Conservation (phyloP, 2,329 filamentous ascomycete genomes). For the Phialocephala sp. region DNA sequence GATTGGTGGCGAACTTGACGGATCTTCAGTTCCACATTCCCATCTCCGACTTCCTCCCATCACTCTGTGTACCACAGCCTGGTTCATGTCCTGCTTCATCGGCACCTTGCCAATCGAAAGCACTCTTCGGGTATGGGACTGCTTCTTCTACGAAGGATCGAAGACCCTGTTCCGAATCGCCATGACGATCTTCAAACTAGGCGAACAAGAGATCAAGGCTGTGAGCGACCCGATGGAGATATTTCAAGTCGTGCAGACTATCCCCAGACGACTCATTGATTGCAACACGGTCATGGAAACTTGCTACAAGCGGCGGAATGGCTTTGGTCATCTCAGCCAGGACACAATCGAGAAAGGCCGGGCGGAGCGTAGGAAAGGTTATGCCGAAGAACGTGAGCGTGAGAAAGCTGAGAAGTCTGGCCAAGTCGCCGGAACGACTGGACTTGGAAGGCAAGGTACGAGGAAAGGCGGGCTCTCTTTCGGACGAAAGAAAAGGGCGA, state of each 20-base stretch:
- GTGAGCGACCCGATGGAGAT: conserved; percentile 92
- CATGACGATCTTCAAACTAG: conserved; percentile 87
- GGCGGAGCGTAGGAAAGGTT: conserved; percentile 64
- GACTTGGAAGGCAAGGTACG: conserved; percentile 13
- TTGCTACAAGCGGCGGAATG: conserved; percentile 80
- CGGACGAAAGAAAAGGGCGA: conserved; percentile 23
- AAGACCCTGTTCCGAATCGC: conserved; percentile 94
- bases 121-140: conserved; percentile 91
- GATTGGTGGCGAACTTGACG: conserved; percentile 78
- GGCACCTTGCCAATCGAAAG: conserved; percentile 91
- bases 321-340: conserved; percentile 82
- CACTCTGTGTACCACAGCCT: conserved; percentile 89
- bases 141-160: conserved; percentile 93
- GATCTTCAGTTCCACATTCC: conserved; percentile 40
- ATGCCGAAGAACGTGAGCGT: conserved; percentile 43
- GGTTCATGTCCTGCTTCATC: conserved; percentile 98
- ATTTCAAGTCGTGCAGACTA: conserved; percentile 89
- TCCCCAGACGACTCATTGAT: conserved; percentile 82
- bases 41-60: conserved; percentile 78
- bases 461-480: conserved; percentile 18
- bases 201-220: conserved; percentile 78
- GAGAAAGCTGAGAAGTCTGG: conserved; percentile 13
- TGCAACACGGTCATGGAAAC: conserved; percentile 82
- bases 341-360: conserved; percentile 79
- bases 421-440: conserved; percentile 10